Evolutionary conservation across 108 stramenopile genomes (phyloP), one percentile per base, ranked within the genome.

Genomic region (Cyclostephanos invisitatus): DNA sequence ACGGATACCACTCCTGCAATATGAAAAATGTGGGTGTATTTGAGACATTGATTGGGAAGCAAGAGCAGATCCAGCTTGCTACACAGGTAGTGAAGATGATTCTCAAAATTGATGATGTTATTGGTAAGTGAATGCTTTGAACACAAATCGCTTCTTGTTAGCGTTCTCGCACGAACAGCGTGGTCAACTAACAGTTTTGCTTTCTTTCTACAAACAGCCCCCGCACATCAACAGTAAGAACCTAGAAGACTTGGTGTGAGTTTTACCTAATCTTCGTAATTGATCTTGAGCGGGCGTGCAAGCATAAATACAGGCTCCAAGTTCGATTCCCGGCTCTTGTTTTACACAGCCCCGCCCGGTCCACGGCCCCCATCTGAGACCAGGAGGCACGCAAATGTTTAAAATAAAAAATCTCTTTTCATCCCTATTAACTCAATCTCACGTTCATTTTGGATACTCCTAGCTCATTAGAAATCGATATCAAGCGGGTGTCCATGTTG

Each of bases 51-150:
- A 97, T 97, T 85, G 99, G 99, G 58, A 99, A 99, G 85, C 97
- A 98, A 70, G 95, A 99, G 77, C 99, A 99, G 84, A 75, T 99
- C 44, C 95, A 95, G 78, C 80, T 99, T 53, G 99, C 99, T 38
- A 98, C 97, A 18, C 99, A 99, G 84, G 97, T 99, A 8, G 98
- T 98, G 68, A 99, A 99, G 86, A 98, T 99, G 97, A 98, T 99
- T 73, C 89, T 99, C 70, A 99, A 98, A 85, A 98, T 99, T 82
- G 99, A 99, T 67, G 98, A 99, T 82, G 96, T 98, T 15, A 95
- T 99, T 75, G 66, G 60, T 61, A 61, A 42, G 60, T 61, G 4
- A 29, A 21, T 38, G 29, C 17, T 37, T 36, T 20, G 37, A 61
- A 1, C 29, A n/a, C 10, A 21, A 22, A 20, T 61, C 36, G 0